Evolutionary conservation across 257 asterid genomes (phyloP).

Genomic region (Rehmannia glutinosa): DNA sequence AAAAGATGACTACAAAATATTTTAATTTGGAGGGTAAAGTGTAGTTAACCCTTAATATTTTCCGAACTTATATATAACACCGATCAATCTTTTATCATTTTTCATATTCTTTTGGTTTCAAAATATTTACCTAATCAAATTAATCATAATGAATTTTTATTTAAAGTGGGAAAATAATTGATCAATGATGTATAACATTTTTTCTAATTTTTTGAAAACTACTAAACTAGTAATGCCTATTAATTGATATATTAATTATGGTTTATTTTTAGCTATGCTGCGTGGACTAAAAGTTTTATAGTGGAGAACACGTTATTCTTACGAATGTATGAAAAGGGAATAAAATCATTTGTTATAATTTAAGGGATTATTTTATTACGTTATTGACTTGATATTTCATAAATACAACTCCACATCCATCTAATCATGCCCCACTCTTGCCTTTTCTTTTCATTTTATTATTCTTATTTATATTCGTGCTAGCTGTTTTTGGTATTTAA

Average conservation of each 20-base stretch:
- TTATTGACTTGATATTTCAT: neutral
- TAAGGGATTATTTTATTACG: neutral
- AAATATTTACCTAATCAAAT: no score
- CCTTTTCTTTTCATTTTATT: neutral
- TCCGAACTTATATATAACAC: no score
- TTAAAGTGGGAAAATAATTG: neutral
- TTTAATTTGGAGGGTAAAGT: no score
- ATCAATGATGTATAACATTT: neutral
- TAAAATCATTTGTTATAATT: slow-evolving; percentile 12
- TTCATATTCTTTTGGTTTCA: neutral
- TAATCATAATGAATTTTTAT: neutral
- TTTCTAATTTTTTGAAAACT: no score
- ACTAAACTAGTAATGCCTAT: neutral
- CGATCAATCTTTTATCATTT: neutral
- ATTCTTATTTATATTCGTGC: slow-evolving; percentile 1
- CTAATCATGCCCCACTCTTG: neutral
- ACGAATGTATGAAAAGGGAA: neutral
- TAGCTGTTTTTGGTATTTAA: slow-evolving; percentile 15
- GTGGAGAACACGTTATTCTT: slow-evolving; percentile 22
- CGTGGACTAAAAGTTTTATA: slow-evolving; percentile 7
- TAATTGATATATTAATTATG: neutral
- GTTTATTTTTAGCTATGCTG: neutral
- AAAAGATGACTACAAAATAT: no score
- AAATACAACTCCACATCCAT: neutral
- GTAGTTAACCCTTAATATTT: no score